Base-by-base conservation (phyloP, 2,329 filamentous ascomycete species). In the Neurospora crassa region DNA sequence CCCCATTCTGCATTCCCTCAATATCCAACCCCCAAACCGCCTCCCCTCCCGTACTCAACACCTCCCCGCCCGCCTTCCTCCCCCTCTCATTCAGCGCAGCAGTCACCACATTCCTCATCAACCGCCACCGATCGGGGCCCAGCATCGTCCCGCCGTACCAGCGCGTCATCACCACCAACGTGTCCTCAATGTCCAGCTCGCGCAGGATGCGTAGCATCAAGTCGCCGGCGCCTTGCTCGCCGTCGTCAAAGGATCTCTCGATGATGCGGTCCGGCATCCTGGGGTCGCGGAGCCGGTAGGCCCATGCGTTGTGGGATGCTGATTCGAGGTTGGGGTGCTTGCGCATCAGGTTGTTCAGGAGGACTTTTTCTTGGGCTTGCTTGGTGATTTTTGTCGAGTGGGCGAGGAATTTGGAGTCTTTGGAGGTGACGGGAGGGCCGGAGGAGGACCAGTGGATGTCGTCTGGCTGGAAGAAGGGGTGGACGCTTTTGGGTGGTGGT, bases 111-210 rank as follows among this genome's bases (percentile, higher is more conserved):
- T 85, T 84, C 3, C 85, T 83, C 86, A 90, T 90, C 72, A 90
- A 83, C 14, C 87, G 82, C 87, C 87, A 90, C 20, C 88, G 83
- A 75, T 90, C 88, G 0, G 86, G 84, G 0, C 88, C 88, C 2
- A 90, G 82, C 82, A 90, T 84, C 11, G 87, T 80, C 8, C 88
- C 88, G 24, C 88, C 88, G 73, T 86, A 90, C 88, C 88, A 90
- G 43, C 88, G 82, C 18, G 86, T 87, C 75, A 90, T 82, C 7
- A 90, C 86, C 16, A 90, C 84, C 1, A 90, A 76, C 0, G 84
- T 85, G 74, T 88, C 84, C 14, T 83, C 81, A 5, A 85, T 79
- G 68, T 84, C 80, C 5, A 83, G 81, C 71, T 87, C 85, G 70
- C 84, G 82, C 79, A 90, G 81, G 40, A 87, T 77, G 42, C 84